Conservation (phyloP, 371 early-diverging fungal genomes). For the Mortierella sp. region DNA sequence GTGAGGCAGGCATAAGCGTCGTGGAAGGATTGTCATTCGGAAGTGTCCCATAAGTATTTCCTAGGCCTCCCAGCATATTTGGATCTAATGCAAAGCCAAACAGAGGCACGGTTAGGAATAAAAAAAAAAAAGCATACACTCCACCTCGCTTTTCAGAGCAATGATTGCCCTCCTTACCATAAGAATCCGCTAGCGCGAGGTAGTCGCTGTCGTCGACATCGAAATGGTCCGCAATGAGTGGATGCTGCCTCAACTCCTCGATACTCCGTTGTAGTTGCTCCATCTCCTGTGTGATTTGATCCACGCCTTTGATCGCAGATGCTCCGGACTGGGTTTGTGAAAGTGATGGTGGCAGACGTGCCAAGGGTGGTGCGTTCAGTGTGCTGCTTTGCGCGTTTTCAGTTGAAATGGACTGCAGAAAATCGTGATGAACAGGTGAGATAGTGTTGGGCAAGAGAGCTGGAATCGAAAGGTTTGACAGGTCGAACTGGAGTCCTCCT, state of each 20-base stretch:
- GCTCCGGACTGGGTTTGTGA: conserved; percentile 28
- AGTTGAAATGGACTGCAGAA: conserved; percentile 30
- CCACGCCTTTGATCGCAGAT: conserved; percentile 24
- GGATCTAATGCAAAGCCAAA: conserved; percentile 2
- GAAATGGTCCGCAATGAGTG: conserved; percentile 18
- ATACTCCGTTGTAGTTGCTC: conserved; percentile 33
- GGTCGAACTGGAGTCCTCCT: conserved; percentile 25
- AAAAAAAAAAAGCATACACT: too few relatives aligned
- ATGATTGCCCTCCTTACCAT: conserved; percentile 14
- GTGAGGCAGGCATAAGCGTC: not conserved
- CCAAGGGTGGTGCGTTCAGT: conserved; percentile 13
- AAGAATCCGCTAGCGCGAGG: conserved; percentile 10
- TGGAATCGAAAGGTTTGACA: conserved; percentile 30
- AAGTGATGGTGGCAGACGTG: conserved; percentile 26
- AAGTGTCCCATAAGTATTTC: conserved; percentile 1
- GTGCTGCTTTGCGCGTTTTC: conserved; percentile 25
- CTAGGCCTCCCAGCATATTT: not conserved
- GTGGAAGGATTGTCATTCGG: not conserved
- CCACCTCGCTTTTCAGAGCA: too few relatives aligned
- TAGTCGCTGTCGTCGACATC: conserved; percentile 23
- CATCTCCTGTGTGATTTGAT: conserved; percentile 33
- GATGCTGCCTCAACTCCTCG: conserved; percentile 27
- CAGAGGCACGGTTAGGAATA: not conserved
- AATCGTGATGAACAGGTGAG: conserved; percentile 35
- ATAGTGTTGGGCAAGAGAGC: conserved; percentile 31